A percentile compares a stretch with the other conserved stretches of the same genome.
Conservation (phyloP, 2,329 filamentous ascomycete species). For the Monilinia vaccinii-corymbosi region DNA sequence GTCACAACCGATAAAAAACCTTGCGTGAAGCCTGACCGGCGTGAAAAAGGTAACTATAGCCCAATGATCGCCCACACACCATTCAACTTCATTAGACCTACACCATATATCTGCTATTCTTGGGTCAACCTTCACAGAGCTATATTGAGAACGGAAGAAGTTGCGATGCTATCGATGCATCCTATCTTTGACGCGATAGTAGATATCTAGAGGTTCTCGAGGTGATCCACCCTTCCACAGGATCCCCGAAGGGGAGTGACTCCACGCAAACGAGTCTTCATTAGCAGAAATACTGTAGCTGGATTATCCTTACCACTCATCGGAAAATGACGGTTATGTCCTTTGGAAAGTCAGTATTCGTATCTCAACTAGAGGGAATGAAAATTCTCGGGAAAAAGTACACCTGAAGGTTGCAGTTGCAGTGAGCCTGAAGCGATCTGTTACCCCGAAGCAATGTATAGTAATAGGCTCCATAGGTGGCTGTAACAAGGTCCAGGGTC, state of each 20-base stretch:
- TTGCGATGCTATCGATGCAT: constrained; percentile 1
- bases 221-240: constrained; percentile 15
- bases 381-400: not conserved
- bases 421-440: not conserved
- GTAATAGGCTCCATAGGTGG: constrained; percentile 20
- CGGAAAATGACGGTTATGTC: not conserved
- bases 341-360: constrained; percentile 9
- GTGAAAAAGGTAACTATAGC: constrained; percentile 1
- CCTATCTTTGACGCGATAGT: constrained; percentile 1
- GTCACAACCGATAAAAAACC: not conserved
- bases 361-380: not conserved
- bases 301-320: not conserved
- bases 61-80: constrained; percentile 1
- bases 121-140: not conserved
- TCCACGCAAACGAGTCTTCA: constrained; percentile 10
- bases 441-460: constrained; percentile 18
- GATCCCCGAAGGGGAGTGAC: constrained; percentile 19
- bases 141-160: constrained; percentile 1
- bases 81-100: not conserved
- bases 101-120: not conserved
- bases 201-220: constrained; percentile 1
- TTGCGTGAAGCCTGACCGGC: not conserved
- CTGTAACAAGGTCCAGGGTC: constrained; percentile 9
- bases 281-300: not conserved
- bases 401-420: not conserved